Base-by-base conservation (phyloP, 495 filamentous ascomycete genomes). In the Tuber calosporum region DNA sequence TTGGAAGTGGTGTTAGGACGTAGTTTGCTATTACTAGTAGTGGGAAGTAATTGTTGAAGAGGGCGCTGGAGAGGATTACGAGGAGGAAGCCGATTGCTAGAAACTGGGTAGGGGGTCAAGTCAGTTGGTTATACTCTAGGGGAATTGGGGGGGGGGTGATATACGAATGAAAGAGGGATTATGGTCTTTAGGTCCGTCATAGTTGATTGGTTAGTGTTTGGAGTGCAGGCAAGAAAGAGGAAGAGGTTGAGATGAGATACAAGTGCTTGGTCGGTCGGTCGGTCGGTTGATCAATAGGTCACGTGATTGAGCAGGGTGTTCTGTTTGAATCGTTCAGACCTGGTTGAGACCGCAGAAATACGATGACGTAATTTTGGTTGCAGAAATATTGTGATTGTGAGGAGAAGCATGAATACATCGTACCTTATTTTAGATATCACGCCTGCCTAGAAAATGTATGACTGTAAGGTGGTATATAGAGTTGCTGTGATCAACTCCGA, bases 71-170 rank as follows among this genome's bases (percentile, higher is more conserved):
- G 81, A 99, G 92, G 84, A 99, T 99, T 67, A 98, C 94, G 75
- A 99, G 93, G 81, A 99, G 92, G 87, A 99, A 99, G 80, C 95
- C 95, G 82, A 99, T 95, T 73, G 96, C 96, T 72, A 99, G 92
- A 81, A 99, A 87, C 91, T 94, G 62, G 20, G 8, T 40, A 11
- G 39, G 8, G 39, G 37, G 9, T 19, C 0, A n/a, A n/a, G 9
- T 58, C 4, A 30, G 45, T 15, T 15, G 15, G 43, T 8, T 20
- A 19, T 20, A 19, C 15, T 11, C 9, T 19, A 19, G n/a, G 22
- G 39, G 39, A 15, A 20, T 42, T 39, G 70, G 36, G 19, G n/a
- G n/a, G 67, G 48, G 40, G 48, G 58, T 40, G 78, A 73, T 87
- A 41, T 87, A 92, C 93, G 85, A 97, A 97, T 77, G 94, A 97